A percentile compares a stretch with the other conserved stretches of the same genome.
Conservation (phyloP, 2,329 filamentous ascomycete species). For the Samsoniella hepiali region DNA sequence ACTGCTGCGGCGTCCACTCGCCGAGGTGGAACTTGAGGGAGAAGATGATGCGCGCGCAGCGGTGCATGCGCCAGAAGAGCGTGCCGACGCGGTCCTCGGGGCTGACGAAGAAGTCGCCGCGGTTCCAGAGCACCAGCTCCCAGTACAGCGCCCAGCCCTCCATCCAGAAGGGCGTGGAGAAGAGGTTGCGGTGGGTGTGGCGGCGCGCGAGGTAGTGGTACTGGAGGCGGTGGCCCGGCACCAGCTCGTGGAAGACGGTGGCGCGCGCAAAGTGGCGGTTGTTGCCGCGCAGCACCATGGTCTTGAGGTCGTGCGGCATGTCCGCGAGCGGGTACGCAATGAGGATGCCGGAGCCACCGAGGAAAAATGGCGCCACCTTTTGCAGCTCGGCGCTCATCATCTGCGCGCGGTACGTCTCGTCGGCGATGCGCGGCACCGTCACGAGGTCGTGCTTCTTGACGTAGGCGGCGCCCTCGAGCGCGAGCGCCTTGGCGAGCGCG, state of each 20-base stretch:
- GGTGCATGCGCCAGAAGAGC: slow-evolving; percentile 62
- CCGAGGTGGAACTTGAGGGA: slow-evolving; percentile 57
- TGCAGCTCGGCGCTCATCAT: slow-evolving; percentile 55
- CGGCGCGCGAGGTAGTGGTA: slow-evolving; percentile 45
- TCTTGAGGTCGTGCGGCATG: slow-evolving; percentile 53
- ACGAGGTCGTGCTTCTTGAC: slow-evolving; percentile 53
- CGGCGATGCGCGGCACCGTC: slow-evolving; percentile 51
- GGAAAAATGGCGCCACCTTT: slow-evolving; percentile 57
- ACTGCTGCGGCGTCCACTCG: slow-evolving; percentile 49
- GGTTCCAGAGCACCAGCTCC: slow-evolving; percentile 57
- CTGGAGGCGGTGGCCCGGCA: slow-evolving; percentile 57
- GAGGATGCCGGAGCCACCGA: slow-evolving; percentile 51
- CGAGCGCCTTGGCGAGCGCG: slow-evolving; percentile 48
- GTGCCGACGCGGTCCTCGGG: slow-evolving; percentile 54
- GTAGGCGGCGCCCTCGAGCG: slow-evolving; percentile 49
- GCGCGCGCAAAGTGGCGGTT: slow-evolving; percentile 55
- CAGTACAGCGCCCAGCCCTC: slow-evolving; percentile 63
- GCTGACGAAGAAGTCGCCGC: slow-evolving; percentile 47
- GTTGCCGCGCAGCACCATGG: slow-evolving; percentile 60
- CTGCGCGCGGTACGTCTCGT: slow-evolving; percentile 52
- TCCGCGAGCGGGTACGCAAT: slow-evolving; percentile 53
- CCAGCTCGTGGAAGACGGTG: slow-evolving; percentile 60
- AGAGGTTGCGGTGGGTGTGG: slow-evolving; percentile 48
- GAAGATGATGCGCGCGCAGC: slow-evolving; percentile 57
- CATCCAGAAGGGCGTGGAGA: slow-evolving; percentile 56